A percentile compares a stretch with the other conserved stretches of the same genome.
phyloP scores from a whole-genome alignment of 1,284 basidiomycete genomes.

The Mycosarcoma maydis region DNA sequence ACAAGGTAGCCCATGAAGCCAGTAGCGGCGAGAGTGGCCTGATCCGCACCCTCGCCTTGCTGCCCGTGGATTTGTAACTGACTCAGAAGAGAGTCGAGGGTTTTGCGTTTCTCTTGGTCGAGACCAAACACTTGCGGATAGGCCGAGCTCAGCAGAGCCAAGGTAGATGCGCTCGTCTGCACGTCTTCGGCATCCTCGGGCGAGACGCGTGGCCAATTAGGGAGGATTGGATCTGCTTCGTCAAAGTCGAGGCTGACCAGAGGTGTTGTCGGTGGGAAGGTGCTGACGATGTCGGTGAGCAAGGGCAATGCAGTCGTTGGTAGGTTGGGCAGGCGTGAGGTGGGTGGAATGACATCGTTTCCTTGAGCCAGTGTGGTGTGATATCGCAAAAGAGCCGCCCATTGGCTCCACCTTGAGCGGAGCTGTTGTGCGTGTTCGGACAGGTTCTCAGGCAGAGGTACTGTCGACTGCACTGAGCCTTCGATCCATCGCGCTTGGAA shows the following conservation, averaged over 20 bases:
- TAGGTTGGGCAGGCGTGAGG: constrained; percentile 59
- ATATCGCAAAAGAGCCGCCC: constrained; percentile 51
- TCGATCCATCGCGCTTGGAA: constrained; percentile 67
- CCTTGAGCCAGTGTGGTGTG: constrained; percentile 55
- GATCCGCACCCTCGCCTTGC: constrained; percentile 45
- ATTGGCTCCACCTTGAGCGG: constrained; percentile 50
- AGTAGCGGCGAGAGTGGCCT: constrained; percentile 29
- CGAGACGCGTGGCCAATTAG: constrained; percentile 30
- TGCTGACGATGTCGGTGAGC: constrained; percentile 51
- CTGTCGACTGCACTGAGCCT: constrained; percentile 50
- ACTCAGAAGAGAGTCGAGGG: constrained; percentile 56
- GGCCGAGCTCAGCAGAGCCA: constrained; percentile 56
- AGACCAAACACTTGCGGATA: constrained; percentile 60
- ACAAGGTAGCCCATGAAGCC: constrained; percentile 62
- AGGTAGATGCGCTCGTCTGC: constrained; percentile 47
- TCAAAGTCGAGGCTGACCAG: constrained; percentile 35
- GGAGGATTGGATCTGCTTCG: constrained; percentile 28
- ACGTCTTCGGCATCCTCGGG: constrained; percentile 20
- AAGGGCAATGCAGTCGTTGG: constrained; percentile 60
- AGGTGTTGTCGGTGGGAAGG: constrained; percentile 50
- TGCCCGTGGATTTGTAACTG: constrained; percentile 54
- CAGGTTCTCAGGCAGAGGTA: constrained; percentile 29
- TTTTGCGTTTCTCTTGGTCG: constrained; percentile 46
- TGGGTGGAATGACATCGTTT: constrained; percentile 57
- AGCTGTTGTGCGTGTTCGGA: constrained; percentile 42